Evolutionary conservation across 441 rosid genomes (phyloP).

Genomic region (Rhodomyrtus psidioides): DNA sequence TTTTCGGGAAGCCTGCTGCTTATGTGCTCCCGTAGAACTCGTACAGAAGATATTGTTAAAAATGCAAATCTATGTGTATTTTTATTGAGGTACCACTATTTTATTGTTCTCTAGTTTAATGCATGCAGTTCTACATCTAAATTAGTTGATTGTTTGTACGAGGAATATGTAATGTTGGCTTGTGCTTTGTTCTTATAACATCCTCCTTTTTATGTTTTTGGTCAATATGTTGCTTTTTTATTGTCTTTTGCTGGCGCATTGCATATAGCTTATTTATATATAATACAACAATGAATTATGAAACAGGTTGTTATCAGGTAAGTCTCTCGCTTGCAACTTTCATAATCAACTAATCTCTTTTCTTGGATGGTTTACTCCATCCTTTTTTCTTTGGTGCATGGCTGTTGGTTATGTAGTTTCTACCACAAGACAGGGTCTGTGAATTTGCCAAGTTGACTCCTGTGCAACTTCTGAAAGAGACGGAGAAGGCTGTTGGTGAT

Average conservation of each 20-base stretch:
- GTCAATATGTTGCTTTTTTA: background rate
- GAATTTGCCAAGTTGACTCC: conserved; percentile 95
- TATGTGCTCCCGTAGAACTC: background rate
- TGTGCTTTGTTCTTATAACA: background rate
- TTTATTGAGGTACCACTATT: background rate
- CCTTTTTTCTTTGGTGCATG: background rate
- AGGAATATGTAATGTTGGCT: background rate
- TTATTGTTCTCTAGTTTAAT: background rate
- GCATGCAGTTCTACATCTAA: background rate
- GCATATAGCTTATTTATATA: background rate
- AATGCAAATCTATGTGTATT: background rate
- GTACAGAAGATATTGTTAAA: background rate
- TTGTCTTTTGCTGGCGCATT: background rate
- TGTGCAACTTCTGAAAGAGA: conserved; percentile 90
- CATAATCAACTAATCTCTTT: no score
- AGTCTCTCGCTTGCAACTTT: background rate
- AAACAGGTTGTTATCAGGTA: background rate
- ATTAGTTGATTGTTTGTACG: background rate
- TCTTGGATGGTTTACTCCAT: no score
- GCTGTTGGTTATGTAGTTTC: conserved; percentile 32
- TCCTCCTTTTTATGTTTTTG: background rate
- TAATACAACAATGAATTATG: background rate
- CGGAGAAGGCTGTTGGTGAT: conserved; percentile 97
- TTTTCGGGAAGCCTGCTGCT: background rate
- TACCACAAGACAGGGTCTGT: conserved; percentile 94